Evolutionary conservation across 306 rosid species (phyloP), one percentile per base, ranked within the genome.

Genomic region (Cicer judaicum): DNA sequence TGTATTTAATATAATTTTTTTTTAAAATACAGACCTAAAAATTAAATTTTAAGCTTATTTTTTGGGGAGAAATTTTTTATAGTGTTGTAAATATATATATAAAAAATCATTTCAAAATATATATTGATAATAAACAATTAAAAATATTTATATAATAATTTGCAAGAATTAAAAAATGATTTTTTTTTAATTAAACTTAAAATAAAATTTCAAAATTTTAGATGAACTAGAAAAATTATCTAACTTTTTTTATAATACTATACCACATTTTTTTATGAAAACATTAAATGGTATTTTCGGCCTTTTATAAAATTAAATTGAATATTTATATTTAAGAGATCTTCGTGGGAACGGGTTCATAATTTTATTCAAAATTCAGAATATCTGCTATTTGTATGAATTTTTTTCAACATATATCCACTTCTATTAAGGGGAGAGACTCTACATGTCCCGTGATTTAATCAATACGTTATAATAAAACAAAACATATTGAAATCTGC

Each of bases 271-370:
- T 68, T 68, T 43, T 61, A 50, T 44, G 38, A 53, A 75, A 53
- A n/a, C 63, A 68, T 52, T 70, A 44, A 63, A 76, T 63, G 43
- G 3, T 21, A 18, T 80, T 80, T 74, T 50, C 67, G 19, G 10
- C 19, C 48, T 19, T 69, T 47, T 43, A 1, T 53, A 38, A 34
- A 50, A 39, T 57, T 70, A 6, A 11, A 48, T 57, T 70, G 4
- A 11, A 21, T 46, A 15, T 34, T 34, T 12, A 60, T 21, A 14
- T 18, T 47, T 54, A 18, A 59, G 34, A 21, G 2, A 2, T 13
- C 73, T 69, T 69, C 63, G 53, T 81, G 78, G 81, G 70, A 55
- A 62, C 55, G 43, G 53, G 77, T 69, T 70, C 68, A 69, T 57
- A 57, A 8, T 62, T 34, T 46, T 47, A 49, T 60, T 74, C 44